A percentile compares a stretch with the other conserved stretches of the same genome.
These are phyloP conservation scores for Thelonectria olida DNA, from an alignment of 2,329 filamentous ascomycete species.

Conservation along the genomic window DNA sequence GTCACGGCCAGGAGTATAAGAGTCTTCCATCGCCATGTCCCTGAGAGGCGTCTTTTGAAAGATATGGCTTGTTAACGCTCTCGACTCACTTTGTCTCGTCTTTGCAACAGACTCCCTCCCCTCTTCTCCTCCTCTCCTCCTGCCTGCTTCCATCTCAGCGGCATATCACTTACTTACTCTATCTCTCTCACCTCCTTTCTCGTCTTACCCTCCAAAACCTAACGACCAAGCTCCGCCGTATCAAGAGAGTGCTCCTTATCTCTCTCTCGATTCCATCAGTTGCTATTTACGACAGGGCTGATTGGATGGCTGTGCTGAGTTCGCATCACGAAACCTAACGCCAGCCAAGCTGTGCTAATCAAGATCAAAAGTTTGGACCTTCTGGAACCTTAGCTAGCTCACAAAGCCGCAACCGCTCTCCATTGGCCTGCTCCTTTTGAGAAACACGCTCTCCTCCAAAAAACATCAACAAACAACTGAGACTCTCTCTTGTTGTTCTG, in stretches of 20 bases:
- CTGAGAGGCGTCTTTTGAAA: conserved; percentile 19
- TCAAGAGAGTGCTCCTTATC: conserved; percentile 42
- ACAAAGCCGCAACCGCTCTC: conserved; percentile 32
- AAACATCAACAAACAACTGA: conserved; percentile 7
- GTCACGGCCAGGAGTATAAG: conserved; percentile 35
- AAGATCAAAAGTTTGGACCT: conserved; percentile 35
- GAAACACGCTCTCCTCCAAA: conserved; percentile 20
- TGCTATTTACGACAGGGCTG: conserved; percentile 44
- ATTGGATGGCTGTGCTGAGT: conserved; percentile 44
- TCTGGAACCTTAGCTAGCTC: conserved; percentile 20
- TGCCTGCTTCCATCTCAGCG: conserved; percentile 21
- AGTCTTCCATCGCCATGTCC: conserved; percentile 42
- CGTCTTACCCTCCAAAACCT: conserved; percentile 19
- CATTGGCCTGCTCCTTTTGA: conserved; percentile 15
- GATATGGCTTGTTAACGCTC: conserved; percentile 34
- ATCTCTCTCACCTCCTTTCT: conserved; percentile 21
- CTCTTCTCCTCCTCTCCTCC: conserved; percentile 17
- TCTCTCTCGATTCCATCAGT: conserved; percentile 37
- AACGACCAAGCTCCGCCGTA: conserved; percentile 27
- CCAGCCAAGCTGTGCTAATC: conserved; percentile 40
- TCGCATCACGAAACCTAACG: conserved; percentile 31
- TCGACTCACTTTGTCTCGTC: conserved; percentile 27
- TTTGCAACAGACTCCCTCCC: conserved; percentile 21
- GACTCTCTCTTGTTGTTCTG: conserved; percentile 24
- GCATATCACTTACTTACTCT: conserved; percentile 10